phyloP scores from a whole-genome alignment of 768 basidiomycete species.

The Rhodotorula diobovata region DNA sequence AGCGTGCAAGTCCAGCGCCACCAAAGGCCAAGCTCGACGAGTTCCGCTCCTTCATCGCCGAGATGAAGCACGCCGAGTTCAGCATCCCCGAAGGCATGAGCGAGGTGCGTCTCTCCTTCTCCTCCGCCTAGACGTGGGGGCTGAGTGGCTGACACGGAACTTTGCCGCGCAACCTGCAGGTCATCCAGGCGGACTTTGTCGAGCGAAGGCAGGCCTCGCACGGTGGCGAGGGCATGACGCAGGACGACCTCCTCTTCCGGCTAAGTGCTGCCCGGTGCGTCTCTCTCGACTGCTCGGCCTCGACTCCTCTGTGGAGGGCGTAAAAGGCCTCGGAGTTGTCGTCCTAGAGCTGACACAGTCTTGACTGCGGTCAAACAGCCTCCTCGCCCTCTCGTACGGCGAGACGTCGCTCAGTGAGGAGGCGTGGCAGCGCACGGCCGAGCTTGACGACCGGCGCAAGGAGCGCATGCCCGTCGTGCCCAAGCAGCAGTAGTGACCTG shows the following conservation, averaged over 20 bases:
- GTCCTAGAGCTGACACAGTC: not conserved
- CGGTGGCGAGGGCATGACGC: constrained; percentile 39
- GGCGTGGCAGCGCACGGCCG: constrained; percentile 38
- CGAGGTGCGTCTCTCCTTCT: constrained; percentile 23
- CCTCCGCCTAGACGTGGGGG: no score
- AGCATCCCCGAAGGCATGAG: constrained; percentile 38
- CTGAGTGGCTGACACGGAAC: not conserved
- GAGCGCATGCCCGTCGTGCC: constrained; percentile 21
- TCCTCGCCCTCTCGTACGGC: constrained; percentile 41
- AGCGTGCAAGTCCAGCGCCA: not conserved
- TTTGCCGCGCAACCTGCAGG: constrained; percentile 6
- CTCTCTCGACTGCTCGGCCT: no score
- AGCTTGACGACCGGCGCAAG: constrained; percentile 42
- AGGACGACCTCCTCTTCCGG: constrained; percentile 43
- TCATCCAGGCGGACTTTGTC: constrained; percentile 44
- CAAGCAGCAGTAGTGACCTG: not conserved
- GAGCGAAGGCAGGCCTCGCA: constrained; percentile 33
- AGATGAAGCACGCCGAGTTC: constrained; percentile 16
- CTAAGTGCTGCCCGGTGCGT: constrained; percentile 42
- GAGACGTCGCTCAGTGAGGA: constrained; percentile 24
- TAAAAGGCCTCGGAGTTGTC: no score
- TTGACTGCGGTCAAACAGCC: not conserved
- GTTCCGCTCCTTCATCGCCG: constrained; percentile 38
- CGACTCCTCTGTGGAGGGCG: no score
- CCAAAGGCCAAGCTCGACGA: constrained; percentile 16